Conservation (phyloP, 345 rosid genomes). For the Salix suchowensis region DNA sequence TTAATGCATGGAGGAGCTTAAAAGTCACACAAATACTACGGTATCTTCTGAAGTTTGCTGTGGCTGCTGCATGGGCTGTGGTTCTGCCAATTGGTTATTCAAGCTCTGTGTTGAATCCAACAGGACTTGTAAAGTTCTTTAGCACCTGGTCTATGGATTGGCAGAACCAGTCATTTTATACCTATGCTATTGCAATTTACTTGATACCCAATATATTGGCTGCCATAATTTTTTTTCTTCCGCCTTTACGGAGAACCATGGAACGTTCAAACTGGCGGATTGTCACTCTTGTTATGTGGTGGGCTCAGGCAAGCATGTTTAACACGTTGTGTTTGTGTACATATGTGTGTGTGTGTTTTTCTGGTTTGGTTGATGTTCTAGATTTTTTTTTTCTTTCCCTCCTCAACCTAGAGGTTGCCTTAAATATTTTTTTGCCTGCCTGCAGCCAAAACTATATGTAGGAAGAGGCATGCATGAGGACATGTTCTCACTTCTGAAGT, state of each 20-base stretch:
- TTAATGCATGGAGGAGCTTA: slow-evolving; percentile 83
- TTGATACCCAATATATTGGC: slow-evolving; percentile 74
- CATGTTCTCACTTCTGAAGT: slow-evolving; percentile 79
- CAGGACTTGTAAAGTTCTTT: slow-evolving; percentile 66
- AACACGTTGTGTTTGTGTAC: neutral
- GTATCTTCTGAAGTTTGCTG: slow-evolving; percentile 63
- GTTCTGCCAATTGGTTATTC: slow-evolving; percentile 75
- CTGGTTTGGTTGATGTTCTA: neutral
- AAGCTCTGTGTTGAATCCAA: slow-evolving; percentile 65
- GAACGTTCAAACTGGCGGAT: slow-evolving; percentile 81
- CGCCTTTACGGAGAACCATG: slow-evolving; percentile 67
- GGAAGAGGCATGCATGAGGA: slow-evolving; percentile 99
- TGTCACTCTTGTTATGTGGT: slow-evolving; percentile 82
- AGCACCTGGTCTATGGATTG: slow-evolving; percentile 59
- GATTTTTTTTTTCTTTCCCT: neutral
- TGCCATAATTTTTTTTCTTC: slow-evolving; percentile 66
- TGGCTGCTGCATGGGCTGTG: slow-evolving; percentile 85
- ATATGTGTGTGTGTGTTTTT: neutral
- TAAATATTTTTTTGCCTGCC: neutral
- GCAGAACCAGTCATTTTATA: slow-evolving; percentile 57
- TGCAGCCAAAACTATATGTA: slow-evolving; percentile 86
- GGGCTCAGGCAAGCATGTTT: slow-evolving; percentile 82
- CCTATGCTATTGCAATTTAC: slow-evolving; percentile 73
- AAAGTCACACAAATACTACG: slow-evolving; percentile 71
- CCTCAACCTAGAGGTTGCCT: neutral